These are phyloP conservation scores for Halophytophthora batemanensis DNA, from an alignment of 352 stramenopile species.

Conservation along the genomic window DNA sequence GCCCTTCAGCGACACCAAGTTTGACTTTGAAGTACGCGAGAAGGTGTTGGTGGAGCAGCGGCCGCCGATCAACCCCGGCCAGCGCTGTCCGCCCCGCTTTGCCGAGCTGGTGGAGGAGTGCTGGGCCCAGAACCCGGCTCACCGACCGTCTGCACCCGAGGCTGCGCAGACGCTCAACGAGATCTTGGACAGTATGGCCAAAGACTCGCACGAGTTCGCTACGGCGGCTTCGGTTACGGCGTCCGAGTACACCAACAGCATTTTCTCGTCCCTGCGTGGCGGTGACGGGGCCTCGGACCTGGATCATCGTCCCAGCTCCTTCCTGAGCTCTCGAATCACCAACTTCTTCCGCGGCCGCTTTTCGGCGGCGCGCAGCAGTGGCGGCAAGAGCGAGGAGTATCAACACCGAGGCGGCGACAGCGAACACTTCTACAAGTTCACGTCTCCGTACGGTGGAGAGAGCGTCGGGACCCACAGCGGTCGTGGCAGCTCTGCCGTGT, in stretches of 20 bases:
- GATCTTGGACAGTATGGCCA: constrained; percentile 53
- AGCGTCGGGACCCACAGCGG: constrained; percentile 25
- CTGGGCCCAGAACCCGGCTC: constrained; percentile 46
- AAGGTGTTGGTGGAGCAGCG: constrained; percentile 53
- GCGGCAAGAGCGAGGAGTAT: constrained; percentile 34
- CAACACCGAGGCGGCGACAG: constrained; percentile 25
- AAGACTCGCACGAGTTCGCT: constrained; percentile 28
- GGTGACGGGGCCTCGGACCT: constrained; percentile 26
- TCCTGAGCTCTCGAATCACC: constrained; percentile 50
- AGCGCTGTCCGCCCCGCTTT: constrained; percentile 50
- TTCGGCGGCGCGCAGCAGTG: constrained; percentile 36
- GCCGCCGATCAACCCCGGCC: constrained; percentile 42
- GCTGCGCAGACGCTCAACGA: constrained; percentile 46
- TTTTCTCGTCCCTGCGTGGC: constrained; percentile 50
- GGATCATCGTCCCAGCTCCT: constrained; percentile 42
- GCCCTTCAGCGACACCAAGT: constrained; percentile 59
- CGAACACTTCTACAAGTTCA: constrained; percentile 47
- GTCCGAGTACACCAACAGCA: constrained; percentile 55
- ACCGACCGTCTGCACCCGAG: constrained; percentile 43
- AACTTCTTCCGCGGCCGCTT: constrained; percentile 62
- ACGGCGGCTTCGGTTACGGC: constrained; percentile 28
- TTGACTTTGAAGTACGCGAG: constrained; percentile 70
- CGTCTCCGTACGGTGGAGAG: constrained; percentile 36
- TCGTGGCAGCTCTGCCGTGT: constrained; percentile 27
- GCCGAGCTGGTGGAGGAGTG: constrained; percentile 57